Conservation (phyloP, 1,139 yeast genomes). For the Nakaseomyces bracarensis region DNA sequence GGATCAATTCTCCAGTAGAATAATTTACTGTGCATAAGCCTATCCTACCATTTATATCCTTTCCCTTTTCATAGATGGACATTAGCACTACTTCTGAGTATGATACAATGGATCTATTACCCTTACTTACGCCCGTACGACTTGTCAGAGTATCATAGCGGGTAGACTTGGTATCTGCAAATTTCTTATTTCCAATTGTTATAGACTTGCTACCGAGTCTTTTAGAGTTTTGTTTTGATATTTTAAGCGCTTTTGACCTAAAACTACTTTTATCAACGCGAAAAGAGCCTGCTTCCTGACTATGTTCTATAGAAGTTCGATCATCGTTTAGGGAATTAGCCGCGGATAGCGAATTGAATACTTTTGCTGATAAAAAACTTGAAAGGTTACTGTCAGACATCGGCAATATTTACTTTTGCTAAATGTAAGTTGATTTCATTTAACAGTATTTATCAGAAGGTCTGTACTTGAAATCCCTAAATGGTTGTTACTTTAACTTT, state of each 20-base stretch:
- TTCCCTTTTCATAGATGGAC: conserved; percentile 32
- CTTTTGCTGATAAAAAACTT: conserved; percentile 9
- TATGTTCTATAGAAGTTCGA: not conserved
- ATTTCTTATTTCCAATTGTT: not conserved
- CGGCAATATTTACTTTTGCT: not conserved
- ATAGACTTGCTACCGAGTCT: too few relatives aligned
- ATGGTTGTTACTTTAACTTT: too few relatives aligned
- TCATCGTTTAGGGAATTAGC: not conserved
- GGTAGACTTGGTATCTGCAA: conserved; percentile 1
- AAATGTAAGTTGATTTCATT: too few relatives aligned
- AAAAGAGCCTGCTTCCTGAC: too few relatives aligned
- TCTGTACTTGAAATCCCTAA: too few relatives aligned
- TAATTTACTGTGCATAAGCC: conserved; percentile 36
- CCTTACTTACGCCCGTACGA: conserved; percentile 17
- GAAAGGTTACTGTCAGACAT: conserved; percentile 7
- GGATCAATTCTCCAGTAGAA: conserved; percentile 33
- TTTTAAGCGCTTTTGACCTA: too few relatives aligned
- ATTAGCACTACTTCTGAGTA: conserved; percentile 26
- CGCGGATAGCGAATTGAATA: conserved; percentile 8
- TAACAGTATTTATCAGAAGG: not conserved
- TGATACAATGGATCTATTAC: not conserved
- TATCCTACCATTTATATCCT: conserved; percentile 29
- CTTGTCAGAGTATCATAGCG: conserved; percentile 3
- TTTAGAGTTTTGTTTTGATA: not conserved
- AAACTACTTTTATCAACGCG: too few relatives aligned